phyloP scores from a whole-genome alignment of 768 basidiomycete species.

The Chlorophyllum brunneum region DNA sequence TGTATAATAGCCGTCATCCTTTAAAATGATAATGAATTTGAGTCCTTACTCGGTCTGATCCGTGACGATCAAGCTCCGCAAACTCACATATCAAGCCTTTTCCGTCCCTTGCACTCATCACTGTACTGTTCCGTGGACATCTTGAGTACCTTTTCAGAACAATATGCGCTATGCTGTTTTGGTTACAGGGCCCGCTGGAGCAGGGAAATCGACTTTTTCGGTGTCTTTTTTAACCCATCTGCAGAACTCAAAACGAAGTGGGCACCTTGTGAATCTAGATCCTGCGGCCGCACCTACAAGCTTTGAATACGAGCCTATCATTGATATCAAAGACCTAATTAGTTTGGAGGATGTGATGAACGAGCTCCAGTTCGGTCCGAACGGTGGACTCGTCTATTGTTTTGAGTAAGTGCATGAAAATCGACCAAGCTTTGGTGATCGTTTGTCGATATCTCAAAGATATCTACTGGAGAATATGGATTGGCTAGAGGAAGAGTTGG shows the following conservation, averaged over 20 bases:
- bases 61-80: no score
- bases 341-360: slow-evolving; percentile 94
- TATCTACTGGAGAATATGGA: slow-evolving; percentile 97
- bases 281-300: slow-evolving; percentile 85
- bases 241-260: slow-evolving; percentile 72
- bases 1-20: no score
- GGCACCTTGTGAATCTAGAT: slow-evolving; percentile 95
- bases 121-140: not conserved
- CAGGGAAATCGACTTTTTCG: slow-evolving; percentile 96
- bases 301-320: slow-evolving; percentile 88
- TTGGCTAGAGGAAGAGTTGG: slow-evolving; percentile 96
- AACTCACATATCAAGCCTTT: not conserved
- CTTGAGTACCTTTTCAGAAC: not conserved
- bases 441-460: slow-evolving; percentile 37
- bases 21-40: no score
- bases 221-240: slow-evolving; percentile 87
- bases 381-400: slow-evolving; percentile 96
- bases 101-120: not conserved
- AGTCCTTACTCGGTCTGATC: no score
- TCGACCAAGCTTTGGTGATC: not conserved
- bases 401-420: slow-evolving; percentile 88
- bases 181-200: slow-evolving; percentile 94
- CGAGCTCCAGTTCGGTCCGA: slow-evolving; percentile 93
- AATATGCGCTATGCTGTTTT: slow-evolving; percentile 86
- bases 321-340: slow-evolving; percentile 93